phyloP scores from a whole-genome alignment of 2,329 filamentous ascomycete genomes.

The Sporothrix mexicana region DNA sequence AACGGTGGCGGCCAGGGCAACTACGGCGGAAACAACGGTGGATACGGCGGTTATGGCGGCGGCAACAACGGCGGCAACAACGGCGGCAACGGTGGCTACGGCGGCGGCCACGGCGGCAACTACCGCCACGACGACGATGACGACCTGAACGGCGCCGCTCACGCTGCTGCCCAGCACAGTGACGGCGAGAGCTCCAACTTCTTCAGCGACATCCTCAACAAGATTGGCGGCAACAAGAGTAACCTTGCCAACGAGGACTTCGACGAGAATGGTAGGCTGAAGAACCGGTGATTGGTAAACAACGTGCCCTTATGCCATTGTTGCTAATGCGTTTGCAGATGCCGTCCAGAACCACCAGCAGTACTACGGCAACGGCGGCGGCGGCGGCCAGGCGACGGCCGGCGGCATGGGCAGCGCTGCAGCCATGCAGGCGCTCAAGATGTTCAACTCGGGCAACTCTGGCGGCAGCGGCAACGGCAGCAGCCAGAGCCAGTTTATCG shows the following conservation, averaged over 20 bases:
- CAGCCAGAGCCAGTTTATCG: constrained; percentile 80
- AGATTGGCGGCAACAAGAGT: constrained; percentile 57
- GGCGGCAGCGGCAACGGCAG: constrained; percentile 54
- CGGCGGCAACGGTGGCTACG: background rate
- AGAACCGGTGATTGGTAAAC: background rate
- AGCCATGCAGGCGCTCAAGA: constrained; percentile 80
- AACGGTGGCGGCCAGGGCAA: constrained; percentile 35
- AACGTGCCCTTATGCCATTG: background rate
- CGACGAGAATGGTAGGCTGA: constrained; percentile 56
- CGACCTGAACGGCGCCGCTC: constrained; percentile 55
- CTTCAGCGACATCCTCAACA: constrained; percentile 56
- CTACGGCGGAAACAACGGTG: constrained; percentile 39
- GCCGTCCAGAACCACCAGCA: constrained; percentile 77
- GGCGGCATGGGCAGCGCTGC: constrained; percentile 71
- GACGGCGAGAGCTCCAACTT: constrained; percentile 51
- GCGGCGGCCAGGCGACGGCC: constrained; percentile 52
- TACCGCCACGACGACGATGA: constrained; percentile 52
- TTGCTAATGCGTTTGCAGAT: background rate
- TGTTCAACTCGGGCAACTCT: constrained; percentile 63
- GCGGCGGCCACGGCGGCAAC: constrained; percentile 43
- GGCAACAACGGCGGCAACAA: constrained; percentile 32
- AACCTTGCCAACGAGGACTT: constrained; percentile 53
- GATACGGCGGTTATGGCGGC: constrained; percentile 38
- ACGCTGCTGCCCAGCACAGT: constrained; percentile 52
- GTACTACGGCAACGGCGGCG: constrained; percentile 64